phyloP scores from a whole-genome alignment of 2,329 filamentous ascomycete genomes.

The Raffaelea deltoideospora region DNA sequence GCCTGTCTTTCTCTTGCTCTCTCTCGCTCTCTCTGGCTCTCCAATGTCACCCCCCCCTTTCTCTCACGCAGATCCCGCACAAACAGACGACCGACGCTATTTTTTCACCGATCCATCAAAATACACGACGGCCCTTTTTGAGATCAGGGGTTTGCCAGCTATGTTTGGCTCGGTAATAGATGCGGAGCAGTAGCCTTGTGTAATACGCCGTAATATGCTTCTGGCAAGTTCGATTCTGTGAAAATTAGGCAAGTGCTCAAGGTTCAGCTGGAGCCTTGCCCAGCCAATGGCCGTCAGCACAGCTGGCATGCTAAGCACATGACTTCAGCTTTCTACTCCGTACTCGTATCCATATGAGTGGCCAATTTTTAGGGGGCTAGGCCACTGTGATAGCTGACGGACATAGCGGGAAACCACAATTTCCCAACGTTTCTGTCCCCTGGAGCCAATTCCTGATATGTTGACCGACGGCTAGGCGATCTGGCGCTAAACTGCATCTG shows the following conservation, averaged over 20 bases:
- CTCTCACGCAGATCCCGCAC: background rate
- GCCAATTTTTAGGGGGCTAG: too few species aligned
- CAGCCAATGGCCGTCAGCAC: background rate
- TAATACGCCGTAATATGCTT: background rate
- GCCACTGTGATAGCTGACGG: too few species aligned
- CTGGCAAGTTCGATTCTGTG: background rate
- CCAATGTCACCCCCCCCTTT: too few species aligned
- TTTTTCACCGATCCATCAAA: background rate
- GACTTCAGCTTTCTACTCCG: too few species aligned
- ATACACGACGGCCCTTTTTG: background rate
- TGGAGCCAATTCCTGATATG: constrained; percentile 4
- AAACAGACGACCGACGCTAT: background rate
- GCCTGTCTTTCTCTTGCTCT: background rate
- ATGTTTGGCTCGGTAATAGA: background rate
- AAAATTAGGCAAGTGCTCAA: background rate
- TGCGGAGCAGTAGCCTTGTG: background rate
- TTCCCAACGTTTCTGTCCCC: background rate
- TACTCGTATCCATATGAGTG: too few species aligned
- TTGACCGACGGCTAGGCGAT: constrained; percentile 7
- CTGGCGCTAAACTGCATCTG: constrained; percentile 18
- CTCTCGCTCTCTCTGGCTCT: background rate
- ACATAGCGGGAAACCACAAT: too few species aligned
- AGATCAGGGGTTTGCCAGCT: background rate
- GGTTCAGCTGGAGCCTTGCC: background rate
- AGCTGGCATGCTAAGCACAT: too few species aligned